A percentile compares a stretch with the other conserved stretches of the same genome.
Conservation (phyloP, 805 yeast species). For the Ogataea corticis region DNA sequence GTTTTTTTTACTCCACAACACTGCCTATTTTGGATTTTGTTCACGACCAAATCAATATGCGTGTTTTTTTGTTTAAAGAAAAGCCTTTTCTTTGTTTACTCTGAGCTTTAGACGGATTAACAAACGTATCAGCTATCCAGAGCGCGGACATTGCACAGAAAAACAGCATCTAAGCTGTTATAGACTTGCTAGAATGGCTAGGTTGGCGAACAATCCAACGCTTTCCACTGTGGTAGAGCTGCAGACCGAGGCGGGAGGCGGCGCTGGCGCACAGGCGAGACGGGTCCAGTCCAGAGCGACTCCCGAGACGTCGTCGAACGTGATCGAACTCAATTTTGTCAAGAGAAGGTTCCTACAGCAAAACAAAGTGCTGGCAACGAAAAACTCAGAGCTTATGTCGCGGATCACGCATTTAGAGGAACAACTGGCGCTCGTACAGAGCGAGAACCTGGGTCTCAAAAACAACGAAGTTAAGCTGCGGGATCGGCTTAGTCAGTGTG, state of each 20-base stretch:
- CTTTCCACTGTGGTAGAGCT: conserved; percentile 6
- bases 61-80: neutral
- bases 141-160: conserved; percentile 1
- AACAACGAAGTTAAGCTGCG: conserved; percentile 23
- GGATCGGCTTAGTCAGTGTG: conserved; percentile 10
- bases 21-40: neutral
- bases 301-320: conserved; percentile 12
- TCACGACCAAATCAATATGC: too few relatives aligned
- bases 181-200: conserved; percentile 20
- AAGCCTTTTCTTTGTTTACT: neutral
- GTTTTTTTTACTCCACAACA: conserved; percentile 1
- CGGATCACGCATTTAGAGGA: conserved; percentile 55
- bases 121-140: neutral
- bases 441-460: conserved; percentile 30
- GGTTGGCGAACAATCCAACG: conserved; percentile 22
- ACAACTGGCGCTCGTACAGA: conserved; percentile 34
- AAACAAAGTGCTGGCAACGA: conserved; percentile 60
- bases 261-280: neutral
- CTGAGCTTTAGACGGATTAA: neutral
- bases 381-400: conserved; percentile 52
- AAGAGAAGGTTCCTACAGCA: conserved; percentile 39
- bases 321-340: conserved; percentile 17
- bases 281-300: conserved; percentile 6
- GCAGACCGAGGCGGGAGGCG: conserved; percentile 1
- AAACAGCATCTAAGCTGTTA: neutral